These are phyloP conservation scores for Carex littledalei DNA, from an alignment of 176 grass and related monocot genomes.

Conservation along the genomic window DNA sequence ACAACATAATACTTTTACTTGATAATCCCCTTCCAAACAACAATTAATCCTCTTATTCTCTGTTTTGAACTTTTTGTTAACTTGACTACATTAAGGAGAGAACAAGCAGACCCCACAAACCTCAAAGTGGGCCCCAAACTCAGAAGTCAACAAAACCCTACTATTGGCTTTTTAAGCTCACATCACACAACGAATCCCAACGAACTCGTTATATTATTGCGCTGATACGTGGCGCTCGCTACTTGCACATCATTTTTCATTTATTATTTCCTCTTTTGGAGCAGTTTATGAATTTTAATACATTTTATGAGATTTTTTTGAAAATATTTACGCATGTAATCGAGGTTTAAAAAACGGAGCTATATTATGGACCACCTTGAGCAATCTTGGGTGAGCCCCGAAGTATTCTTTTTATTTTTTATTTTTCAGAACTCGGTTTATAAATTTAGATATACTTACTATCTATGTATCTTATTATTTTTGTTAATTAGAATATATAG, in stretches of 20 bases:
- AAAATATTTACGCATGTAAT: not conserved
- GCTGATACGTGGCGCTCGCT: not conserved
- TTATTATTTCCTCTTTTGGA: not conserved
- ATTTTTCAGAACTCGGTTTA: not conserved
- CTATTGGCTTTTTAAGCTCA: no score
- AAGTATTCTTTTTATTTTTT: not conserved
- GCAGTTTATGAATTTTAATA: not conserved
- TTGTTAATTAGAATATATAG: no score
- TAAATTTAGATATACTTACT: not conserved
- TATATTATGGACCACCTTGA: no score
- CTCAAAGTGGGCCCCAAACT: not conserved
- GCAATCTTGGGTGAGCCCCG: not conserved
- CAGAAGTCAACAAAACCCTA: not conserved
- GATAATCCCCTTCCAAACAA: constrained; percentile 5
- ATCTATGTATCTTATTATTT: not conserved
- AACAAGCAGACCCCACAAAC: not conserved
- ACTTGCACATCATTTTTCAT: not conserved
- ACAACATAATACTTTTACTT: not conserved
- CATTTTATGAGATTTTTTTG: not conserved
- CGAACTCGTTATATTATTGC: not conserved
- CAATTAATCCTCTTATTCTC: not conserved
- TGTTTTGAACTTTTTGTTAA: not conserved
- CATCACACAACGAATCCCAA: no score
- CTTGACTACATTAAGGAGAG: not conserved
- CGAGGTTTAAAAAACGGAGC: no score